phyloP scores from a whole-genome alignment of 768 basidiomycete genomes.

The Pulveroboletus frians region DNA sequence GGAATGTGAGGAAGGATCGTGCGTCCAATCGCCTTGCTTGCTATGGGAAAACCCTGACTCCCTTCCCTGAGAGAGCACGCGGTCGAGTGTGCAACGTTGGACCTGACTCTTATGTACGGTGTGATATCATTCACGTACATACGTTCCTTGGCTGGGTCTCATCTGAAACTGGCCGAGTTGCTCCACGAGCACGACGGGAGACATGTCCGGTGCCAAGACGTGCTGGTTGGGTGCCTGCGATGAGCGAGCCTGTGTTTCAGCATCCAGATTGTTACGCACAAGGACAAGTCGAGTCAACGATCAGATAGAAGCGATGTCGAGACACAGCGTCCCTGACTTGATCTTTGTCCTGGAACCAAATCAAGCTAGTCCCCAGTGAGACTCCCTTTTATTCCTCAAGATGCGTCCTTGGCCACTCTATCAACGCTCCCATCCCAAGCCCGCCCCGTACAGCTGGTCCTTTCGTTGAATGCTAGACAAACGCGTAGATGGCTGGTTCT shows the following conservation, averaged over 20 bases:
- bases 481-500: constrained; percentile 11
- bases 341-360: constrained; percentile 3
- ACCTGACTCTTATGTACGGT: too few relatives aligned
- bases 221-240: too few relatives aligned
- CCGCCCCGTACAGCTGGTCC: background rate
- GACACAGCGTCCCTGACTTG: constrained; percentile 10
- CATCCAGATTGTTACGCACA: too few relatives aligned
- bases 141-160: too few relatives aligned
- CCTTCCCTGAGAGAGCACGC: too few relatives aligned
- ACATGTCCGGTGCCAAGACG: too few relatives aligned
- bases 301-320: constrained; percentile 16
- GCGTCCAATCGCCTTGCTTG: background rate
- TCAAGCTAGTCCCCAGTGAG: background rate
- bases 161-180: too few relatives aligned
- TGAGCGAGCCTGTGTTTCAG: too few relatives aligned
- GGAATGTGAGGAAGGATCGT: too few relatives aligned
- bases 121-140: too few relatives aligned
- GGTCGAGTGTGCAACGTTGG: too few relatives aligned
- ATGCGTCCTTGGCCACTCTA: constrained; percentile 10
- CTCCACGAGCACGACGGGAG: too few relatives aligned
- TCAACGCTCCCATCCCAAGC: background rate
- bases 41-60: background rate
- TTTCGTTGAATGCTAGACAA: constrained; percentile 1
- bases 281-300: constrained; percentile 1
- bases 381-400: constrained; percentile 16